A percentile compares a stretch with the other conserved stretches of the same genome.
Conservation (phyloP, 495 filamentous ascomycete genomes). For the Platismatia glauca region DNA sequence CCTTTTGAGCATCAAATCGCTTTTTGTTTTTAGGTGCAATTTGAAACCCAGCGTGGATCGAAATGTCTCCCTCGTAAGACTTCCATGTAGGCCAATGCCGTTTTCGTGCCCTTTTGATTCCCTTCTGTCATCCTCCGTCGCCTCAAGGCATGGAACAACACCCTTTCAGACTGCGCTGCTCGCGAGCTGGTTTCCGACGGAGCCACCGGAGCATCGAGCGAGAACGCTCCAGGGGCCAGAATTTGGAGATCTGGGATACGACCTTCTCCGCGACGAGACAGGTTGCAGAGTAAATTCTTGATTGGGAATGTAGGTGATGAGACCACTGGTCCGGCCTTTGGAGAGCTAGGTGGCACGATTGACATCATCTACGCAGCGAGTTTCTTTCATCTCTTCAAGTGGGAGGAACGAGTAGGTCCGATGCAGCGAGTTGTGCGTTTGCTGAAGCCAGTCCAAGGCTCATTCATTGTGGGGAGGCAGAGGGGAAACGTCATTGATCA, state of each 20-base stretch:
- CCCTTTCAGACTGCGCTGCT: constrained; percentile 31
- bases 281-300: constrained; percentile 22
- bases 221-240: constrained; percentile 38
- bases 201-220: constrained; percentile 37
- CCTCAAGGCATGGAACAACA: constrained; percentile 29
- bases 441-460: not conserved
- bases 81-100: constrained; percentile 46
- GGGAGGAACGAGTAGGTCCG: constrained; percentile 40
- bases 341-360: constrained; percentile 34
- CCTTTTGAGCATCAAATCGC: too few species aligned
- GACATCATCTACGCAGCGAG: constrained; percentile 48
- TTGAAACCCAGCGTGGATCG: too few species aligned
- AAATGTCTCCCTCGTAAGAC: constrained; percentile 15
- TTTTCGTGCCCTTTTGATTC: constrained; percentile 41
- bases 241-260: constrained; percentile 45
- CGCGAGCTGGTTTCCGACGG: constrained; percentile 40
- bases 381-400: constrained; percentile 55
- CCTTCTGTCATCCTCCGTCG: constrained; percentile 32
- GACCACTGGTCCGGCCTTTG: constrained; percentile 20
- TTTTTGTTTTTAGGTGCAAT: too few species aligned
- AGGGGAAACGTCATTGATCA: not conserved
- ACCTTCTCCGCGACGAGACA: constrained; percentile 40
- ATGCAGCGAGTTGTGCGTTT: constrained; percentile 40
- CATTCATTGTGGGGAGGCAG: constrained; percentile 13
- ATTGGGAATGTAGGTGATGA: constrained; percentile 40